Conservation (phyloP, 1,284 basidiomycete genomes). For the Austroboletus novae-zelandiae region DNA sequence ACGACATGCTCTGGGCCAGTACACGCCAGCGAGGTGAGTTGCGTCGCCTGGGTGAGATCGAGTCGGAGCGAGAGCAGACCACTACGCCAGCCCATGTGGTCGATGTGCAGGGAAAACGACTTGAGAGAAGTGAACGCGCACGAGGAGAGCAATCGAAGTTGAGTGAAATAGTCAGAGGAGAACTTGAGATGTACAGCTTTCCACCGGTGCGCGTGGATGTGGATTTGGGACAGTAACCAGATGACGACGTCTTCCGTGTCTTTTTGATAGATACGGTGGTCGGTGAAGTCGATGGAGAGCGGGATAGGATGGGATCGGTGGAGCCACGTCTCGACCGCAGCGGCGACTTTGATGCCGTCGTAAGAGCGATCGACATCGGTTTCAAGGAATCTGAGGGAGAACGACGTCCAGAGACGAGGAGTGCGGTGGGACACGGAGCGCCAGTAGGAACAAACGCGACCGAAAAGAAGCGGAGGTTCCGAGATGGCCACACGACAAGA, state of each 20-base stretch:
- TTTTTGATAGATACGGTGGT: conserved; percentile 26
- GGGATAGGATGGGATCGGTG: conserved; percentile 17
- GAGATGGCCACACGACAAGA: conserved; percentile 2
- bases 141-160: conserved; percentile 17
- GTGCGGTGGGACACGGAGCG: conserved; percentile 14
- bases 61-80: conserved; percentile 21
- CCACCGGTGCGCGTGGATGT: conserved; percentile 22
- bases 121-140: conserved; percentile 24
- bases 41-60: conserved; percentile 17
- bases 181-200: conserved; percentile 25
- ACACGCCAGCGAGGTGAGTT: conserved; percentile 24
- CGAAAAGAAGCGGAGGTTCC: conserved; percentile 21
- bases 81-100: conserved; percentile 30
- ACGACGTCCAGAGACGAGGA: conserved; percentile 22
- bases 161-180: conserved; percentile 27
- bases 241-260: conserved; percentile 22
- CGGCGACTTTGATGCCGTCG: conserved; percentile 15
- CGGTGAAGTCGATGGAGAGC: conserved; percentile 25
- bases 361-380: conserved; percentile 21
- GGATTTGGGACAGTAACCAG: conserved; percentile 22
- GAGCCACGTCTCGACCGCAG: conserved; percentile 24
- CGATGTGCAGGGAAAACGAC: conserved; percentile 24
- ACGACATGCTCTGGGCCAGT: conserved; percentile 24
- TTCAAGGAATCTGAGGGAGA: conserved; percentile 25
- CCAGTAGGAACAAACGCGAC: conserved; percentile 25